Percentiles rank a stretch among this genome's conserved stretches.
These are phyloP conservation scores for Phyllosticta paracitricarpa DNA, from an alignment of 2,329 filamentous ascomycete genomes.

Conservation along the genomic window DNA sequence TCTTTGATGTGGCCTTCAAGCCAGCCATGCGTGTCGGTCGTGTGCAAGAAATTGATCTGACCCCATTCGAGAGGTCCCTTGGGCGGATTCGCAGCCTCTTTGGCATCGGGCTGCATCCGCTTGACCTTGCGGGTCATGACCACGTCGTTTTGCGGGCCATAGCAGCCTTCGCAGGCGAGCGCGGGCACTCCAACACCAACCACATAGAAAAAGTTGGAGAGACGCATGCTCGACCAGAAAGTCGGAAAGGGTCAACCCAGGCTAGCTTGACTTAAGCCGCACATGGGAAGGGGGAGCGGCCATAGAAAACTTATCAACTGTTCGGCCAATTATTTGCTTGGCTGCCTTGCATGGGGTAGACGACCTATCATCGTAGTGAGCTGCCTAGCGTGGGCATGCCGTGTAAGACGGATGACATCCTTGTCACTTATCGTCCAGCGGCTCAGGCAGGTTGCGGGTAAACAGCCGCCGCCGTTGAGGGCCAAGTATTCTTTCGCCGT, in stretches of 20 bases:
- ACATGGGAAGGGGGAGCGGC: not conserved
- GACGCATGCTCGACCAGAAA: not conserved
- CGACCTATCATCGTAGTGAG: not conserved
- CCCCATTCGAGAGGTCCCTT: constrained; percentile 47
- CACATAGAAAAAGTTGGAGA: not conserved
- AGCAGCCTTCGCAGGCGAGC: constrained; percentile 29
- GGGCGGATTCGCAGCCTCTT: constrained; percentile 28
- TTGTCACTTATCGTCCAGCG: not conserved
- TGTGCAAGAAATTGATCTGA: constrained; percentile 57
- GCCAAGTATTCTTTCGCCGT: not conserved
- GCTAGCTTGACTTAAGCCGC: not conserved
- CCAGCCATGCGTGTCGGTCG: constrained; percentile 54
- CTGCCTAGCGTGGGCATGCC: not conserved
- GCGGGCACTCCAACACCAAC: not conserved
- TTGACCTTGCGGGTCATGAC: constrained; percentile 31
- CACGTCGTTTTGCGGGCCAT: constrained; percentile 31
- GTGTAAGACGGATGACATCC: not conserved
- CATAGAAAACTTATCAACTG: not conserved
- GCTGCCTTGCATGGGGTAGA: not conserved
- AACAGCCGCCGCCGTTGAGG: not conserved
- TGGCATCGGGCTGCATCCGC: constrained; percentile 37
- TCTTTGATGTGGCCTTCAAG: constrained; percentile 52
- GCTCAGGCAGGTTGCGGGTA: too few relatives aligned
- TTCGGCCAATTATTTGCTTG: not conserved
- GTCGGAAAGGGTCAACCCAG: not conserved